phyloP scores from a whole-genome alignment of 805 yeast species.

The Candida dajiaensis region DNA sequence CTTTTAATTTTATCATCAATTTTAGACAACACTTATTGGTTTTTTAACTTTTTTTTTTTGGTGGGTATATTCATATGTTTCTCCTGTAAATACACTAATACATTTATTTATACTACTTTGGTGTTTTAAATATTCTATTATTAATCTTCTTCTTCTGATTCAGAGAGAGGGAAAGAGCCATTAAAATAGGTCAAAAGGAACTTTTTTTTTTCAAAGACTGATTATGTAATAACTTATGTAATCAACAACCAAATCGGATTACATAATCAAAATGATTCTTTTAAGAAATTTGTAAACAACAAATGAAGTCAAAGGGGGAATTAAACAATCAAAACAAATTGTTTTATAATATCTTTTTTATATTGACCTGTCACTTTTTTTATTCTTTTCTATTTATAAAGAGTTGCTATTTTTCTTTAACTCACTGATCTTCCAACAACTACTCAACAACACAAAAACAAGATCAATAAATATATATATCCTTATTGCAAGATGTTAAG shows the following conservation, averaged over 20 bases:
- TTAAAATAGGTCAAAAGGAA: no score
- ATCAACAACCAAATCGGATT: no score
- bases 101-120: not conserved
- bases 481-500: constrained; percentile 17
- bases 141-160: not conserved
- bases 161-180: no score
- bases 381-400: no score
- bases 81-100: not conserved
- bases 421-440: not conserved
- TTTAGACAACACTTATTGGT: not conserved
- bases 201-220: no score
- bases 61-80: not conserved
- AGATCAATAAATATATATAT: not conserved
- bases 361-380: not conserved
- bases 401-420: no score
- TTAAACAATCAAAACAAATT: no score
- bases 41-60: not conserved
- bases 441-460: not conserved
- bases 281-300: not conserved
- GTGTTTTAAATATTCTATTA: not conserved
- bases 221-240: no score
- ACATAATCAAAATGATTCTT: not conserved
- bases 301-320: not conserved
- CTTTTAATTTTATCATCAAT: not conserved
- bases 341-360: no score